Percentiles rank a stretch among this genome's conserved stretches.
phyloP scores from a whole-genome alignment of 805 yeast genomes.

The Tetrapisispora taiwanensis region DNA sequence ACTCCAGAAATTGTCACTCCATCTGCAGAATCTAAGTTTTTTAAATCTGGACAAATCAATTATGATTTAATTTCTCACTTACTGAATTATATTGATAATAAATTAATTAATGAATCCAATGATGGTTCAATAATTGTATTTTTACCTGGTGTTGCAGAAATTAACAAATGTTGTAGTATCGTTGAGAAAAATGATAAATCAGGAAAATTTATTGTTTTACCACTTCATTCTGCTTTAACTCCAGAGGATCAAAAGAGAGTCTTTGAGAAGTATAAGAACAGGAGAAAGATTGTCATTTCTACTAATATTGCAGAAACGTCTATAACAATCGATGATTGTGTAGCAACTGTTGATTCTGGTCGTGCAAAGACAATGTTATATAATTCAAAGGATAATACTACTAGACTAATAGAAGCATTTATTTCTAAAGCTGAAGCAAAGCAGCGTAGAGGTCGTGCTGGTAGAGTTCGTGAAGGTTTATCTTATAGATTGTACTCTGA shows the following conservation, averaged over 20 bases:
- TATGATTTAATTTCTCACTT: conserved; percentile 58
- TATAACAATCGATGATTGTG: conserved; percentile 91
- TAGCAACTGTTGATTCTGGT: conserved; percentile 83
- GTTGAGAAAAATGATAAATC: conserved; percentile 11
- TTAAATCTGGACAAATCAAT: conserved; percentile 58
- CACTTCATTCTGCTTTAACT: conserved; percentile 80
- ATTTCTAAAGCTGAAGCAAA: conserved; percentile 81
- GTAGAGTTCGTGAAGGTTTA: conserved; percentile 76
- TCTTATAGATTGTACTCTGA: conserved; percentile 74
- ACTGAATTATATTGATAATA: conserved; percentile 42
- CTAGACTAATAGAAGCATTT: conserved; percentile 70
- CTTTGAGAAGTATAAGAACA: conserved; percentile 45
- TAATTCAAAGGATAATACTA: conserved; percentile 56
- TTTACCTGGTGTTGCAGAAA: conserved; percentile 86
- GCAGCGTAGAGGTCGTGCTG: conserved; percentile 97
- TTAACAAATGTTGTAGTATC: conserved; percentile 42
- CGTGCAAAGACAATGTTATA: conserved; percentile 69
- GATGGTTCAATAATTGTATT: conserved; percentile 75
- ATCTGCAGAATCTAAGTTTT: conserved; percentile 54
- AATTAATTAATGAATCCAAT: conserved; percentile 33
- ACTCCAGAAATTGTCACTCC: conserved; percentile 37
- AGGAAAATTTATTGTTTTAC: conserved; percentile 39
- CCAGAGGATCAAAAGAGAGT: conserved; percentile 76
- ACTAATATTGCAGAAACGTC: conserved; percentile 97
- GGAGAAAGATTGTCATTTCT: conserved; percentile 75